These are phyloP conservation scores for Aphanomyces stellatus DNA, from an alignment of 352 stramenopile genomes.

Conservation along the genomic window DNA sequence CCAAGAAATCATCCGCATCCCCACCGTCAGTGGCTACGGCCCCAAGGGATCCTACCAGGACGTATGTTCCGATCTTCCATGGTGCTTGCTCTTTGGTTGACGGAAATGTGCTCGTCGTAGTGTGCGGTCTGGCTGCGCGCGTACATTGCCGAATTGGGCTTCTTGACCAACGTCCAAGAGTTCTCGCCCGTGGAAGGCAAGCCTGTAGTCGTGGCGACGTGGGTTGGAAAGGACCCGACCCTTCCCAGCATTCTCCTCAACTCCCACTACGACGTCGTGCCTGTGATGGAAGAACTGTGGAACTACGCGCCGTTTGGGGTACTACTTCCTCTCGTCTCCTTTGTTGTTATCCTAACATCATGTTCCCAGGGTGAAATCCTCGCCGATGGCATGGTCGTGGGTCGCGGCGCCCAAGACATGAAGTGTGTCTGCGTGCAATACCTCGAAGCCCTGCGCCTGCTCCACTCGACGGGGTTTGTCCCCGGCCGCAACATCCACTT, in stretches of 20 bases:
- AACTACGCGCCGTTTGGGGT: slow-evolving; percentile 86
- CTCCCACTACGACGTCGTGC: slow-evolving; percentile 96
- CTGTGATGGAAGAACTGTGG: slow-evolving; percentile 82
- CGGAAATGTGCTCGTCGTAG: slow-evolving; percentile 16
- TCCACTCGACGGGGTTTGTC: slow-evolving; percentile 56
- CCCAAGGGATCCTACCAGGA: slow-evolving; percentile 50
- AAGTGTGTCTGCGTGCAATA: slow-evolving; percentile 96
- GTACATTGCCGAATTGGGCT: slow-evolving; percentile 49
- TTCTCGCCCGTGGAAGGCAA: slow-evolving; percentile 59
- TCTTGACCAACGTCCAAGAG: slow-evolving; percentile 39
- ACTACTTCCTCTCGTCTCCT: too few relatives aligned
- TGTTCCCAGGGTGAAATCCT: slow-evolving; percentile 47
- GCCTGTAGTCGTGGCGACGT: slow-evolving; percentile 85
- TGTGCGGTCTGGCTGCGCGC: slow-evolving; percentile 52
- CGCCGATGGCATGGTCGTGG: slow-evolving; percentile 89
- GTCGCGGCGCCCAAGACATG: slow-evolving; percentile 92
- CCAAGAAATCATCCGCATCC: slow-evolving; percentile 66
- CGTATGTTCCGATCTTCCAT: slow-evolving; percentile 2
- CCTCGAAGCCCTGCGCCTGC: slow-evolving; percentile 77
- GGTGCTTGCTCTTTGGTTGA: background rate
- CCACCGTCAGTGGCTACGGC: slow-evolving; percentile 64
- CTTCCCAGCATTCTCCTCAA: slow-evolving; percentile 90
- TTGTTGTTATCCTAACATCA: background rate
- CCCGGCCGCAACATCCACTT: slow-evolving; percentile 86
- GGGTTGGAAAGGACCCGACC: slow-evolving; percentile 70